Base-by-base conservation (phyloP, 805 yeast genomes). In the Brettanomyces nanus region DNA sequence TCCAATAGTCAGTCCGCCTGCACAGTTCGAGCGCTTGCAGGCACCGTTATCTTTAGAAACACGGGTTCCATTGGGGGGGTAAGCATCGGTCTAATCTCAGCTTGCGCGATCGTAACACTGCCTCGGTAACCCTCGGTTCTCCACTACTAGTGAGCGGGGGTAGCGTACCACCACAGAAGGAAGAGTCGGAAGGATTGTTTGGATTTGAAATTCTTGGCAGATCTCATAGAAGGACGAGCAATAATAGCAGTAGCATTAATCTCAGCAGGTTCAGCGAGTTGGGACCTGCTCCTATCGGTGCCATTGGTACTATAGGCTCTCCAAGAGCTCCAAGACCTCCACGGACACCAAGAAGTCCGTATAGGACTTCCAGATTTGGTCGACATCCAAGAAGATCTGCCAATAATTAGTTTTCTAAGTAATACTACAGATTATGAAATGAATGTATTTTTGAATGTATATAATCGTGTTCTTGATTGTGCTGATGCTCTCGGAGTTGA, bases 101-200 rank as follows among this genome's bases (percentile, higher is more conserved):
- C n/a, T n/a, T n/a, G n/a, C n/a, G n/a, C n/a, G n/a, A n/a, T n/a
- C n/a, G n/a, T n/a, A n/a, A n/a, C n/a, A n/a, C n/a, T n/a, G n/a
- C n/a, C n/a, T n/a, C n/a, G n/a, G n/a, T n/a, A n/a, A n/a, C n/a
- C n/a, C n/a, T n/a, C n/a, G n/a, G n/a, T n/a, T n/a, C n/a, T n/a
- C n/a, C n/a, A n/a, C n/a, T n/a, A n/a, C n/a, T n/a, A n/a, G n/a
- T n/a, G n/a, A n/a, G n/a, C n/a, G n/a, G n/a, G n/a, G n/a, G n/a
- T n/a, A n/a, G n/a, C n/a, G 44, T 13, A 38, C 35, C 21, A 28
- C 45, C 28, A 51, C 33, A 38, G 39, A 59, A 53, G 10, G 60
- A 65, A 1, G 49, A 45, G 4, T 51, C 58, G 14, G 73, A 68
- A 19, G 69, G 68, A 23, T 48, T 63, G 23, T 69, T 70, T 53